phyloP scores from a whole-genome alignment of 2,329 filamentous ascomycete genomes.

The Pseudocercospora vitis region DNA sequence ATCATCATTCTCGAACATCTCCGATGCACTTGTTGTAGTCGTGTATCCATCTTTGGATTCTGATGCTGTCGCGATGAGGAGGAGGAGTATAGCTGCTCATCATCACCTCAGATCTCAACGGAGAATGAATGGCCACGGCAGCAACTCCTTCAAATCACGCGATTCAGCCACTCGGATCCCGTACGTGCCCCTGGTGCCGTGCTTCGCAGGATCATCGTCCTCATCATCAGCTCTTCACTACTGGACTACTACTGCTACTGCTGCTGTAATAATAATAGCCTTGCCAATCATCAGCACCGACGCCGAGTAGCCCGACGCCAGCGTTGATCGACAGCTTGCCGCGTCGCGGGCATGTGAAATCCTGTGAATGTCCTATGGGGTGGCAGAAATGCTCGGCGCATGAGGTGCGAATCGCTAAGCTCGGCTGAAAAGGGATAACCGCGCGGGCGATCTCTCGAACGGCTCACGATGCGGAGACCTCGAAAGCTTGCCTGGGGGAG shows the following conservation, averaged over 20 bases:
- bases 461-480: constrained; percentile 4
- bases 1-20: not conserved
- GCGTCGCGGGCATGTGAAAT: not conserved
- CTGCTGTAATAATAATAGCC: too few relatives aligned
- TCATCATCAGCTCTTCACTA: too few relatives aligned
- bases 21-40: not conserved
- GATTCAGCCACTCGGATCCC: too few relatives aligned
- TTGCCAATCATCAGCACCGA: too few relatives aligned
- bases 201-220: too few relatives aligned
- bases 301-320: constrained; percentile 1
- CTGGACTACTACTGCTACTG: too few relatives aligned
- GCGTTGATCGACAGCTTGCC: not conserved
- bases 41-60: too few relatives aligned
- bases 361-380: not conserved
- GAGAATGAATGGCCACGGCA: too few relatives aligned
- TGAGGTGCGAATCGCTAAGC: constrained; percentile 1
- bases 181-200: too few relatives aligned
- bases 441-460: constrained; percentile 7
- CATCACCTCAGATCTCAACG: too few relatives aligned
- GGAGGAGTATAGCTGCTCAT: too few relatives aligned
- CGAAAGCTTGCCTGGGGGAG: not conserved
- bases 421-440: not conserved
- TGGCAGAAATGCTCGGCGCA: not conserved
- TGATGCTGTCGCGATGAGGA: too few relatives aligned
- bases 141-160: not conserved